Evolutionary conservation across 140 eudicot genomes (phyloP).

Genomic region (Stevia rebaudiana): DNA sequence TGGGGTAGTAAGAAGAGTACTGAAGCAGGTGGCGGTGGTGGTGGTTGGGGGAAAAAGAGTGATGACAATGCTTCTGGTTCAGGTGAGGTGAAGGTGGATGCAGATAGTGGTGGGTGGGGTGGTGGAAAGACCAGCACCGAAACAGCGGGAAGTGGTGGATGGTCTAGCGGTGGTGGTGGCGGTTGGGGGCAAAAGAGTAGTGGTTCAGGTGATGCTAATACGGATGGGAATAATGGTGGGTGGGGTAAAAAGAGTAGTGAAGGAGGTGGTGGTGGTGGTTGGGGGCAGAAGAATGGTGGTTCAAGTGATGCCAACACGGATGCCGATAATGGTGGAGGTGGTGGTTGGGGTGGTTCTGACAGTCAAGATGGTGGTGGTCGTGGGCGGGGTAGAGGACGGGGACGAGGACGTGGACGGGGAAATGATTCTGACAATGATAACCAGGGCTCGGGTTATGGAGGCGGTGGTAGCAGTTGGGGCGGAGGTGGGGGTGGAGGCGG

Average conservation of each 20-base stretch:
- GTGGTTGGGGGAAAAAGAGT: not conserved
- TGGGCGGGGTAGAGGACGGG: constrained; percentile 6
- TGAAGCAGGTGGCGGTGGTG: constrained; percentile 21
- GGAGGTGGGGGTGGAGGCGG: constrained; percentile 21
- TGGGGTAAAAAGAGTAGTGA: constrained; percentile 20
- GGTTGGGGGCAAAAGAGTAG: constrained; percentile 2
- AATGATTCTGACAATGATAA: constrained; percentile 6
- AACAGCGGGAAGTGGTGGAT: constrained; percentile 44
- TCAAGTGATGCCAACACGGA: not conserved
- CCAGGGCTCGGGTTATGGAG: constrained; percentile 17
- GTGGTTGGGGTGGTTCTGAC: constrained; percentile 18
- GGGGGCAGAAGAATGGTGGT: constrained; percentile 10
- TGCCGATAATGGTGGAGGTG: not conserved
- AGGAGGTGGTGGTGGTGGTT: not conserved
- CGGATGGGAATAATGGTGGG: not conserved
- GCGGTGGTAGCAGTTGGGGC: constrained; percentile 27
- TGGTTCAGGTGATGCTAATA: not conserved
- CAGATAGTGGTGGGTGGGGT: constrained; percentile 22
- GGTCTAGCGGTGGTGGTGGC: constrained; percentile 24
- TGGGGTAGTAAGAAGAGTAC: constrained; percentile 32
- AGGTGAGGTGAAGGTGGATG: constrained; percentile 15
- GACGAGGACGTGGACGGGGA: not conserved
- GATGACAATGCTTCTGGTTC: not conserved
- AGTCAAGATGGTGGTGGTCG: constrained; percentile 8
- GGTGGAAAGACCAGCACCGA: constrained; percentile 14